phyloP scores from a whole-genome alignment of 129 eudicot species.

The Solidago caesia region DNA sequence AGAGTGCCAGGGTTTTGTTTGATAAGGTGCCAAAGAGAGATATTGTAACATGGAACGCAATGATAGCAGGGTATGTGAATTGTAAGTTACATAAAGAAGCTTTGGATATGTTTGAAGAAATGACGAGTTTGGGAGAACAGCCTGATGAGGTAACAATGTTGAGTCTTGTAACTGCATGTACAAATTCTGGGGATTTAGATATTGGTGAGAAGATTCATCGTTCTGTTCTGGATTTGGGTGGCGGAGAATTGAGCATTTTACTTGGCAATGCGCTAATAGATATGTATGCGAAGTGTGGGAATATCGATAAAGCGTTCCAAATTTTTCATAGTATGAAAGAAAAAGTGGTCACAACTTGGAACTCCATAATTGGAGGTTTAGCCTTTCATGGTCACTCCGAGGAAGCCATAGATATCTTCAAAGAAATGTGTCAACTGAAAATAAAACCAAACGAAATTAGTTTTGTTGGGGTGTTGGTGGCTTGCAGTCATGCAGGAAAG shows the following conservation, averaged over 20 bases:
- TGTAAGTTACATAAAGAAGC: slow-evolving; percentile 44
- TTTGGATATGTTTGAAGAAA: slow-evolving; percentile 65
- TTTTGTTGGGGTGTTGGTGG: slow-evolving; percentile 66
- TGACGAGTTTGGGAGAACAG: slow-evolving; percentile 49
- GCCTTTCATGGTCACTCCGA: slow-evolving; percentile 72
- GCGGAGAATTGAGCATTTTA: slow-evolving; percentile 46
- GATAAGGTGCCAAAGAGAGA: slow-evolving; percentile 55
- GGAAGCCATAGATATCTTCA: slow-evolving; percentile 54
- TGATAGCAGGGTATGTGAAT: slow-evolving; percentile 64
- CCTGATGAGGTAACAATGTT: slow-evolving; percentile 89
- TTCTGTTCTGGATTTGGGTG: slow-evolving; percentile 47
- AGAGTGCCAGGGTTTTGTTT: slow-evolving; percentile 49
- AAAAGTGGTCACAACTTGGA: slow-evolving; percentile 68
- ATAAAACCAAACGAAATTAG: slow-evolving; percentile 56
- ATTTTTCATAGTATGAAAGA: slow-evolving; percentile 60
- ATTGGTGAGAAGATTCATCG: slow-evolving; percentile 65
- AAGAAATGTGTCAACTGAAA: slow-evolving; percentile 49
- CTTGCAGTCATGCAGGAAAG: slow-evolving; percentile 80
- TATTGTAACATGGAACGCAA: slow-evolving; percentile 66
- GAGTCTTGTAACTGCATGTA: slow-evolving; percentile 68
- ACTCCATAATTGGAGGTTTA: slow-evolving; percentile 60
- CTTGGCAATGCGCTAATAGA: slow-evolving; percentile 75
- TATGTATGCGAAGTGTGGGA: slow-evolving; percentile 83
- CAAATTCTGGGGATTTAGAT: slow-evolving; percentile 58
- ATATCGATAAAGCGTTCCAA: slow-evolving; percentile 50